Evolutionary conservation across 257 asterid genomes (phyloP).

Genomic region (Primulina eburnea): DNA sequence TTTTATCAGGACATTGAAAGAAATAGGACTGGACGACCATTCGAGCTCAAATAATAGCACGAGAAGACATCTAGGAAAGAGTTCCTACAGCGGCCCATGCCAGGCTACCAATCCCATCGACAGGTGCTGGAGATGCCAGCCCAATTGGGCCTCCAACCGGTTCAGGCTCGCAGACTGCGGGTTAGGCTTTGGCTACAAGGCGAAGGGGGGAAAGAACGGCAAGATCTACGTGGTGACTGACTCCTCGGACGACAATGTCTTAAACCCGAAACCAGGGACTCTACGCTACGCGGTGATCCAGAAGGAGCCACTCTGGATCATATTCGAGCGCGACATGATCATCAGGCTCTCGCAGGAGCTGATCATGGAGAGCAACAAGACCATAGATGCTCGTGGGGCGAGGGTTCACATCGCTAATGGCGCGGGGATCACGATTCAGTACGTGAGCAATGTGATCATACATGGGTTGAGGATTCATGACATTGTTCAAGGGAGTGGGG

Average conservation of each 20-base stretch:
- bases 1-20: constrained; percentile 31
- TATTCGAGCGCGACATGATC: constrained; percentile 36
- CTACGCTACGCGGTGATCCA: constrained; percentile 55
- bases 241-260: constrained; percentile 34
- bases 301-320: constrained; percentile 58
- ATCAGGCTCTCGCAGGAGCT: constrained; percentile 40
- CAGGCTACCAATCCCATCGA: constrained; percentile 66
- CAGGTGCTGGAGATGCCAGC: constrained; percentile 63
- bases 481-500: constrained; percentile 27
- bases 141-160: constrained; percentile 54
- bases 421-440: constrained; percentile 39
- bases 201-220: constrained; percentile 56
- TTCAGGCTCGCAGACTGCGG: constrained; percentile 55
- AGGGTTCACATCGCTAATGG: constrained; percentile 35
- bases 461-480: constrained; percentile 35
- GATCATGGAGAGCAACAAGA: constrained; percentile 37
- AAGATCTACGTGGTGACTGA: constrained; percentile 43
- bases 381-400: constrained; percentile 45
- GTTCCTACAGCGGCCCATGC: constrained; percentile 29
- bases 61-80: constrained; percentile 35
- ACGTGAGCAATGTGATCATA: constrained; percentile 38
- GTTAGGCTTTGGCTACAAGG: constrained; percentile 49
- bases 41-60: constrained; percentile 23
- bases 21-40: constrained; percentile 7
- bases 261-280: constrained; percentile 49